Base-by-base conservation (phyloP, 306 rosid genomes). In the Geum urbanum region DNA sequence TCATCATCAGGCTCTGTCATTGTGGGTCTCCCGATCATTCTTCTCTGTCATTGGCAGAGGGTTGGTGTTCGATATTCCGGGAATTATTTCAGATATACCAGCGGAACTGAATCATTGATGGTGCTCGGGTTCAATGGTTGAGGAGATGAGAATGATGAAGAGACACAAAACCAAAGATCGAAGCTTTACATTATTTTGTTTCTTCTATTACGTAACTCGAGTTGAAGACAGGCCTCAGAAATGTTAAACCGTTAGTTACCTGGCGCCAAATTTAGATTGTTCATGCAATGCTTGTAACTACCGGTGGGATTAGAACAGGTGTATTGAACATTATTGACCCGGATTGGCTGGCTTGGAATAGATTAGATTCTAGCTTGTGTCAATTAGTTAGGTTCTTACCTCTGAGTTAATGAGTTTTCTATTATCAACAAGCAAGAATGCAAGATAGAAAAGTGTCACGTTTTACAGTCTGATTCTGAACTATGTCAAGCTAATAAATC, bases 231-330 rank as follows among this genome's bases (percentile, higher is more conserved):
- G 66, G 24, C 64, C 47, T 50, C 8, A 8, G 55, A 19, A 7
- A 14, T 50, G 20, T 15, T 50, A 16, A 70, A 79, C 85, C 82
- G 72, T 68, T 59, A 39, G 65, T 59, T 67, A 22, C 27, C 41
- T 57, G 67, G 72, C 56, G 73, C 95, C 85, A 78, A 80, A 86
- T 76, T 65, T 88, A 78, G 90, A 41, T 11, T 16, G 41, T 27
- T 27, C 32, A 27, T 27, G 37, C 49, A 15, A 11, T 15, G 11
- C 3, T 5, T 14, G 54, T 44, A 56, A 63, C 55, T 20, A n/a
- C 64, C 8, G 47, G 70, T 44, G 50, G 5, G 61, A 15, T 48
- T 57, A 45, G 78, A 58, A 49, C 35, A 70, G 47, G 47, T n/a
- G 55, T 35, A 13, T 24, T 44, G 15, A 58, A 10, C 60, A 4